A percentile compares a stretch with the other conserved stretches of the same genome.
Evolutionary conservation across 352 stramenopile genomes (phyloP).

Genomic region (Phytophthora capsici): DNA sequence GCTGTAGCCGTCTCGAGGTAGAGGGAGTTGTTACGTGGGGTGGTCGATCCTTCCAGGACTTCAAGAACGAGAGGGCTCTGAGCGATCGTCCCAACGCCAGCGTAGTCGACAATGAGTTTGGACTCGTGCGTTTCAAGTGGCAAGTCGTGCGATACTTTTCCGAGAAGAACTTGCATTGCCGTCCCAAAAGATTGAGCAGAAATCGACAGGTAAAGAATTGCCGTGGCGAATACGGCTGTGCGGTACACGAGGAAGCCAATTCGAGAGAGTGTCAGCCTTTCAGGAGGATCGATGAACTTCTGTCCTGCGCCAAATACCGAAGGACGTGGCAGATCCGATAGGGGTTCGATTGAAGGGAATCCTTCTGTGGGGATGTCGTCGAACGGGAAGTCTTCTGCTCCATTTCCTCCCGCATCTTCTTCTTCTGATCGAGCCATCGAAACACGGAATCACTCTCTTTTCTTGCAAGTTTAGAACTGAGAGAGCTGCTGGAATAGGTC

Average conservation of each 20-base stretch:
- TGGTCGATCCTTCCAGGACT: constrained; percentile 28
- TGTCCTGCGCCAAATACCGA: neutral
- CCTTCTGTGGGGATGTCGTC: constrained; percentile 9
- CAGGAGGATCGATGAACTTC: constrained; percentile 4
- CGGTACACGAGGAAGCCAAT: constrained; percentile 31
- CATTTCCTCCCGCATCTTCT: neutral
- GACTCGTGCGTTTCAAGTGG: constrained; percentile 16
- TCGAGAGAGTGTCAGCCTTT: constrained; percentile 10
- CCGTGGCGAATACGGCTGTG: constrained; percentile 19
- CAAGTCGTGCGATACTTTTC: constrained; percentile 25
- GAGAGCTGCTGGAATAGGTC: neutral
- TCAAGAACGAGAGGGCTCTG: constrained; percentile 41
- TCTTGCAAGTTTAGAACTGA: constrained; percentile 7
- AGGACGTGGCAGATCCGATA: neutral
- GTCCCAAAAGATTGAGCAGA: constrained; percentile 24
- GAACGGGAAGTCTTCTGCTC: neutral
- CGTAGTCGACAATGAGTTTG: constrained; percentile 37
- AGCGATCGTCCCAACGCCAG: constrained; percentile 30
- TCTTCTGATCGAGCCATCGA: neutral
- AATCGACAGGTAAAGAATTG: constrained; percentile 29
- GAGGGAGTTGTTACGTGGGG: constrained; percentile 39
- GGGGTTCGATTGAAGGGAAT: neutral
- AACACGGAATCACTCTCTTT: neutral
- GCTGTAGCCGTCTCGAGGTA: constrained; percentile 40
- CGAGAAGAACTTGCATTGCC: constrained; percentile 21